Base-by-base conservation (phyloP, 768 basidiomycete species). In the Trametes coccinea region DNA sequence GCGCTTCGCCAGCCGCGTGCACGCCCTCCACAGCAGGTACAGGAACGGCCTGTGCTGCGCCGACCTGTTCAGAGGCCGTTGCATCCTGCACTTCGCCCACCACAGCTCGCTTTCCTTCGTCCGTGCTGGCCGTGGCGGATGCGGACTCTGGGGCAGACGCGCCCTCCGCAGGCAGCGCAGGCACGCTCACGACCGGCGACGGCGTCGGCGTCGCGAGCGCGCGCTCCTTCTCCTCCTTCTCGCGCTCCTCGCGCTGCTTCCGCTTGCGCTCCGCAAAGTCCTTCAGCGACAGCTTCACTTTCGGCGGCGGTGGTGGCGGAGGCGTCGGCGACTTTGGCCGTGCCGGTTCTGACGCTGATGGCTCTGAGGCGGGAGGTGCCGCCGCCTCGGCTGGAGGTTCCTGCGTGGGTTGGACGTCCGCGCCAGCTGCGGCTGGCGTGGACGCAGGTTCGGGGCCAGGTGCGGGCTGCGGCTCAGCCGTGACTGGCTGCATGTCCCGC, bases 191-290 rank as follows among this genome's bases (percentile, higher is more conserved):
- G 5, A 37, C 34, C 5, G 34, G 34, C 34, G 64, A 55, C 22
- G 76, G 71, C 3, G 74, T 72, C n/a, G 76, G 71, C 2, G 74
- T 72, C n/a, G 50, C 30, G 2, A 57, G 30, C 30, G 67, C 64
- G 59, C 74, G 73, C 1, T 67, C 74, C 58, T 78, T 75, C 2
- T 69, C 73, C 54, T 78, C 31, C 56, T 59, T 45, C 53, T 49
- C 47, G 33, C 40, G 76, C 64, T 82, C 80, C 64, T 83, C 81
- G 55, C 78, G 75, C 65, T 79, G 77, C 70, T 79, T 81, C 76
- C 80, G 81, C 77, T 80, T 84, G 58, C 85, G 72, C 33, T 81
- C 57, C 33, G 79, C 82, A 65, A 85, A 87, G 62, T 87, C 85
- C 65, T 81, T 82, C 50, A 87, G 69, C 0, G 85, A 82, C 71